These are phyloP conservation scores for Echinochloa phyllopogon DNA, from an alignment of 176 grass and related monocot species.

Conservation along the genomic window DNA sequence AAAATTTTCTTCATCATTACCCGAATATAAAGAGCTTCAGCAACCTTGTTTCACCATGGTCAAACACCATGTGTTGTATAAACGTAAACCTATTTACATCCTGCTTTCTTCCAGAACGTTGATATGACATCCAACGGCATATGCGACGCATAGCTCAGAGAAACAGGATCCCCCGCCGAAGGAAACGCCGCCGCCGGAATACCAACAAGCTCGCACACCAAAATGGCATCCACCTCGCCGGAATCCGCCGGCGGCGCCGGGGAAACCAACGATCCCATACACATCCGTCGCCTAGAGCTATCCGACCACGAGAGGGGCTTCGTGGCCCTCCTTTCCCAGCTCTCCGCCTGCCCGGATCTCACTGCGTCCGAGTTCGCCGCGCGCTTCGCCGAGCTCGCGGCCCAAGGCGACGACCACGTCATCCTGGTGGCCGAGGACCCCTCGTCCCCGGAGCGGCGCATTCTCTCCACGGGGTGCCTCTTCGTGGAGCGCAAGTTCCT, in stretches of 20 bases:
- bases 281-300: constrained; percentile 68
- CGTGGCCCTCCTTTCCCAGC: constrained; percentile 65
- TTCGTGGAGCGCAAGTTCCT: constrained; percentile 95
- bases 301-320: constrained; percentile 74
- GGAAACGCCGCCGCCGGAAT: background rate
- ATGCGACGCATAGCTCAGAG: background rate
- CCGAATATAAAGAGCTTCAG: no score
- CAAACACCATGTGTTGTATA: background rate
- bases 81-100: background rate
- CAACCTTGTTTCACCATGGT: background rate
- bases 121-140: constrained; percentile 4
- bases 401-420: constrained; percentile 77
- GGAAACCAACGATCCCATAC: constrained; percentile 21
- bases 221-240: constrained; percentile 55
- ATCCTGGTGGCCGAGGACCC: constrained; percentile 77
- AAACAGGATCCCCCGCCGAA: background rate
- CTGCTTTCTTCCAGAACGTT: background rate
- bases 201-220: constrained; percentile 13
- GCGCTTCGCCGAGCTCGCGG: constrained; percentile 78
- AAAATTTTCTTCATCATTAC: no score
- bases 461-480: constrained; percentile 77
- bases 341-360: constrained; percentile 69
- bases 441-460: constrained; percentile 28
- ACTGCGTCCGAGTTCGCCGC: constrained; percentile 62
- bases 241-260: constrained; percentile 28